Conservation (phyloP, 139 green algal genomes). For the Spirogloea muscicola region DNA sequence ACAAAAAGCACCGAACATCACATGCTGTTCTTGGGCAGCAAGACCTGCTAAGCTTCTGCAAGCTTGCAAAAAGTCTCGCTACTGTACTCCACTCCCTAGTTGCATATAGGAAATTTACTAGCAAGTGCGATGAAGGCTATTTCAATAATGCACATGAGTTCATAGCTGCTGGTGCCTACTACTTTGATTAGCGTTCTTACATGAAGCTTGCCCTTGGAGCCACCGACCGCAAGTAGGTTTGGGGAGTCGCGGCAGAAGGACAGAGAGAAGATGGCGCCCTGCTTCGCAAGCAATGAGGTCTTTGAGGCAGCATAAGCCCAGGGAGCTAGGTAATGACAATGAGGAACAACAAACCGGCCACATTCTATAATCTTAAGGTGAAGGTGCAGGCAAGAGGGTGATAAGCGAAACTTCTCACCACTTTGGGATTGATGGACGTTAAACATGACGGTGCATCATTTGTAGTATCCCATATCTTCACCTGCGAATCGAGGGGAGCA, state of each 20-base stretch:
- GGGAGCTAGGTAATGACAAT: not conserved
- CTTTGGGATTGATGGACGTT: conserved; percentile 60
- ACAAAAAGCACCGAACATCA: too few relatives aligned
- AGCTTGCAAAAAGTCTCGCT: too few relatives aligned
- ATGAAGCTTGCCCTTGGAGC: conserved; percentile 46
- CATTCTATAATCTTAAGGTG: not conserved
- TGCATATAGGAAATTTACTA: too few relatives aligned
- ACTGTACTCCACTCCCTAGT: too few relatives aligned
- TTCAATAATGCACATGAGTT: too few relatives aligned
- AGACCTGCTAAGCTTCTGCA: too few relatives aligned
- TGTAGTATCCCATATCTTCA: conserved; percentile 89
- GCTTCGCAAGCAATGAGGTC: not conserved
- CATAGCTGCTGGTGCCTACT: too few relatives aligned
- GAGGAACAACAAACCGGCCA: not conserved
- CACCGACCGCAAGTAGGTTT: conserved; percentile 39
- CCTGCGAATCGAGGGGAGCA: conserved; percentile 21
- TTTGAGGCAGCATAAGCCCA: not conserved
- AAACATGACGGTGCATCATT: conserved; percentile 61
- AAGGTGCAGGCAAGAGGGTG: not conserved
- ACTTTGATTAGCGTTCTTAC: too few relatives aligned
- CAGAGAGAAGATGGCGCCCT: conserved; percentile 38
- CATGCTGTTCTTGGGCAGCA: too few relatives aligned
- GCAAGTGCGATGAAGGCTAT: too few relatives aligned
- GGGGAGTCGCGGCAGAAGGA: conserved; percentile 34
- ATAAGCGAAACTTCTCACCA: conserved; percentile 11